phyloP scores from a whole-genome alignment of 179 eudicot genomes.

The Sideroxylon spinosum region DNA sequence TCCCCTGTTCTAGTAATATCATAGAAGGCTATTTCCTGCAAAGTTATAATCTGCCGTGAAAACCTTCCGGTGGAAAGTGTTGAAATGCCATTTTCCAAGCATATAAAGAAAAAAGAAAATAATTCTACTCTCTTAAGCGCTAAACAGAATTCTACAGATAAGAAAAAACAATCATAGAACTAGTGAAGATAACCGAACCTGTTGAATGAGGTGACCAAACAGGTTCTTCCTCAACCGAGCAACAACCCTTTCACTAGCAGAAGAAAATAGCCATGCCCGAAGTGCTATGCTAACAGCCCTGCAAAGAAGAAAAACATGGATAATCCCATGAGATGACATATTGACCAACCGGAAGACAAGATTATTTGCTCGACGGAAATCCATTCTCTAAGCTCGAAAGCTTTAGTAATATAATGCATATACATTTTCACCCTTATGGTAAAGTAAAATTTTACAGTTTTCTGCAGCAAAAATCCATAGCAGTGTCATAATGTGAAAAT shows the following conservation, averaged over 20 bases:
- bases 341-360: not conserved
- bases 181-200: conserved; percentile 36
- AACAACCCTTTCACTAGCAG: conserved; percentile 92
- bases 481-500: not conserved
- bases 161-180: not conserved
- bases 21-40: conserved; percentile 87
- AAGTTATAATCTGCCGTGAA: conserved; percentile 10
- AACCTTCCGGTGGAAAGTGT: not conserved
- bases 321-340: not conserved
- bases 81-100: not conserved
- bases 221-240: conserved; percentile 74
- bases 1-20: conserved; percentile 93
- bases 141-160: not conserved
- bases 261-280: conserved; percentile 75
- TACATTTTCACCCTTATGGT: not conserved
- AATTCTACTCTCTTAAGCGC: not conserved
- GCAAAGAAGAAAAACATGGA: conserved; percentile 20
- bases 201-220: conserved; percentile 67
- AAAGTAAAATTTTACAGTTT: not conserved
- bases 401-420: not conserved
- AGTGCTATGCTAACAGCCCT: conserved; percentile 70
- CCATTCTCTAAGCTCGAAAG: not conserved
- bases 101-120: not conserved
- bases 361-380: not conserved
- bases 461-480: not conserved